Percentiles rank a stretch among this genome's conserved stretches.
Conservation (phyloP, 495 filamentous ascomycete genomes). For the Aspergillus funiculosus region DNA sequence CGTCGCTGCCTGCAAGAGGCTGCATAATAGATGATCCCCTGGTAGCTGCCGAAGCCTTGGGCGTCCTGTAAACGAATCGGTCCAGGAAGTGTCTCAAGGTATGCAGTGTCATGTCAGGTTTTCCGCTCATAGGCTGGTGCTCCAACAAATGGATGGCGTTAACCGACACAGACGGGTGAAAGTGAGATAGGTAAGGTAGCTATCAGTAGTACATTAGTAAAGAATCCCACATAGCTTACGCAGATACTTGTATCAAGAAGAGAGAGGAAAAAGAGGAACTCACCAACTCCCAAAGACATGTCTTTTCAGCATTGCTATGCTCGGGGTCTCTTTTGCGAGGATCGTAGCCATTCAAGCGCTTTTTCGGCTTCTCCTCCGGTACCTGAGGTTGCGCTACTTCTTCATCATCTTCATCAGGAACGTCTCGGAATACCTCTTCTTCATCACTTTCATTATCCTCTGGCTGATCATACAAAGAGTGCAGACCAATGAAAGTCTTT, state of each 20-base stretch:
- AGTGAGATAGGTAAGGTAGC: slow-evolving; percentile 73
- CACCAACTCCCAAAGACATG: slow-evolving; percentile 89
- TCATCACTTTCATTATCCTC: slow-evolving; percentile 63
- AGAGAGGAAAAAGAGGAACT: slow-evolving; percentile 19
- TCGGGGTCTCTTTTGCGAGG: slow-evolving; percentile 85
- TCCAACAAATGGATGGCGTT: slow-evolving; percentile 66
- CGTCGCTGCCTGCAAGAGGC: slow-evolving; percentile 65
- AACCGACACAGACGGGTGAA: slow-evolving; percentile 91
- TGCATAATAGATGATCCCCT: slow-evolving; percentile 93
- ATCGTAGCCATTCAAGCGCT: slow-evolving; percentile 56
- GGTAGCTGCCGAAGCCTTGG: slow-evolving; percentile 57
- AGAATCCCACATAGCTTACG: not conserved
- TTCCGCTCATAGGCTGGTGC: slow-evolving; percentile 63
- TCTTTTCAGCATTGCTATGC: slow-evolving; percentile 82
- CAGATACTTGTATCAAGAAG: not conserved
- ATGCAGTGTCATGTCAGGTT: slow-evolving; percentile 81
- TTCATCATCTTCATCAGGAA: slow-evolving; percentile 50
- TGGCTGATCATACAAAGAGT: slow-evolving; percentile 63
- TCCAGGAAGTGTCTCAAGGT: slow-evolving; percentile 93
- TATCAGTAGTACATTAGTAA: slow-evolving; percentile 23
- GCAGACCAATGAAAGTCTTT: slow-evolving; percentile 65
- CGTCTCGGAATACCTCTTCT: slow-evolving; percentile 68
- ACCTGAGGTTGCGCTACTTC: slow-evolving; percentile 21
- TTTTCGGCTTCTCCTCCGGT: slow-evolving; percentile 22
- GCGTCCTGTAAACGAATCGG: slow-evolving; percentile 90